Evolutionary conservation across 2,329 filamentous ascomycete genomes (phyloP), one percentile per base, ranked within the genome.

Genomic region (Phialophora macrospora): DNA sequence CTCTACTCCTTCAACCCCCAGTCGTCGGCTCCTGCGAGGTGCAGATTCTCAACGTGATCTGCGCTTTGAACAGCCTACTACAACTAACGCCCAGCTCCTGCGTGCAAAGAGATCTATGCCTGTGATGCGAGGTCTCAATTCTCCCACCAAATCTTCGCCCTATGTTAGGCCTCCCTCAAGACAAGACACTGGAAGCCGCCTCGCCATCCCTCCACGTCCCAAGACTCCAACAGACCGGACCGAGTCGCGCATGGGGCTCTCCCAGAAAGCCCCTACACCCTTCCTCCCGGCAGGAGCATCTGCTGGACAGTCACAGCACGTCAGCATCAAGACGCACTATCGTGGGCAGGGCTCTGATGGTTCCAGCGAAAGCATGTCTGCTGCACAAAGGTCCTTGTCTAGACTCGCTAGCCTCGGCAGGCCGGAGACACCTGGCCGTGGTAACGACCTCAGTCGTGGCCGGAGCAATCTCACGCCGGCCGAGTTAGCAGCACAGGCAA

Each of bases 311-410:
- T 92, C 91, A 11, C 90, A 97, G 70, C 90, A 97, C 79, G 83
- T 90, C 68, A 86, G 85, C 56, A 83, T 90, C 49, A 96, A 93
- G 78, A 83, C 80, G 55, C 82, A 86, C 44, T 88, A 93, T 74
- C 87, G 92, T 54, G 90, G 94, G 52, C 88, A 92, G 73, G 92
- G 96, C 73, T 96, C 92, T 8, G 92, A 96, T 72, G 85, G 87
- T 71, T 86, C 79, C 48, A 77, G 75, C 60, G 86, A 87, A 66
- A 84, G 75, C 34, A 75, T 77, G 44, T 72, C 71, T 65, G 72
- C 74, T 61, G 68, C 83, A 75, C 72, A 82, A 75, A 71, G 79
- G 71, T 73, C 80, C 38, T 69, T 76, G 34, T 78, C 79, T 63
- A 78, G 79, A 48, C 70, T 78, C n/a, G 76, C 79, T 22, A 75